Percentiles rank a stretch among this genome's conserved stretches.
Evolutionary conservation across 768 basidiomycete genomes (phyloP).

Genomic region (Ramaria rubella): DNA sequence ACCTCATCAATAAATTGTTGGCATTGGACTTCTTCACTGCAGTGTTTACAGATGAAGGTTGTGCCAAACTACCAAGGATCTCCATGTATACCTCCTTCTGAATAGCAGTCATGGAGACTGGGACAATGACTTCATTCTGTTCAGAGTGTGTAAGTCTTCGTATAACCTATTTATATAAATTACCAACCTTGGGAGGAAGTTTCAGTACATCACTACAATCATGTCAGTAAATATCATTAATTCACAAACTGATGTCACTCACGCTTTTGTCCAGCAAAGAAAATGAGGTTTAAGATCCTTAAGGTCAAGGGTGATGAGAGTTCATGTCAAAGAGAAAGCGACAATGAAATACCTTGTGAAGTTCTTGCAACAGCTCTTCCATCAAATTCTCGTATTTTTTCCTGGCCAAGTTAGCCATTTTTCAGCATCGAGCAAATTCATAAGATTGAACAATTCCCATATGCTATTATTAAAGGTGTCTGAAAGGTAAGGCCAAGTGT

Average conservation of each 20-base stretch:
- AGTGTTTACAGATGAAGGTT: constrained; percentile 31
- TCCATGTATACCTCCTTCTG: constrained; percentile 83
- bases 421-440: constrained; percentile 85
- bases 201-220: constrained; percentile 61
- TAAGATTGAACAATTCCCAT: constrained; percentile 91
- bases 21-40: constrained; percentile 46
- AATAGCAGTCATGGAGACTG: constrained; percentile 77
- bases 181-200: constrained; percentile 78
- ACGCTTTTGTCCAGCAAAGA: constrained; percentile 82
- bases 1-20: constrained; percentile 86
- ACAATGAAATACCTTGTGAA: constrained; percentile 62
- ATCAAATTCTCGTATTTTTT: constrained; percentile 70
- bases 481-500: constrained; percentile 28
- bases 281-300: constrained; percentile 61
- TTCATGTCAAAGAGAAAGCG: not conserved
- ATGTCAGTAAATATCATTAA: not conserved
- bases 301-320: not conserved
- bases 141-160: not conserved
- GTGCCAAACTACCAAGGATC: constrained; percentile 53
- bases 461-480: constrained; percentile 98
- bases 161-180: not conserved
- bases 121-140: constrained; percentile 88
- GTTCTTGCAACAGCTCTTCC: constrained; percentile 70
- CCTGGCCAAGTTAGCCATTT: constrained; percentile 72
- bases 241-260: not conserved